Evolutionary conservation across 257 asterid genomes (phyloP), one percentile per base, ranked within the genome.

Genomic region (Solanum chilense): DNA sequence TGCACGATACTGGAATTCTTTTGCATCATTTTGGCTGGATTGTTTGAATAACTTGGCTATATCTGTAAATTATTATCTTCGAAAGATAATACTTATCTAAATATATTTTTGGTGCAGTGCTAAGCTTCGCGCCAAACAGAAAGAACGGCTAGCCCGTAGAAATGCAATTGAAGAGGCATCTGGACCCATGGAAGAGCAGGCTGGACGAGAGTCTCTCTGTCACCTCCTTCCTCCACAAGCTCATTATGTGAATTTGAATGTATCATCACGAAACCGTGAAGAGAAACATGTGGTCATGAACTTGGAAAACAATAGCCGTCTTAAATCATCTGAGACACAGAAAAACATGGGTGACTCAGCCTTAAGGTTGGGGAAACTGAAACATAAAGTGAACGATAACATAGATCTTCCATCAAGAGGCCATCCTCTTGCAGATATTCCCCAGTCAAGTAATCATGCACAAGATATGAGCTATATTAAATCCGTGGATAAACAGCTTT

Each of bases 41-140:
- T 49, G 58, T 49, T 47, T 31, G 13, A 49, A 81, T 29, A 81
- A 81, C 45, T 81, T 49, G 85, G 70, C 15, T 27, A 6, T 20
- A 49, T 81, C 21, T 49, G 31, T 49, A 49, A 81, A 49, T 49
- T 49, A 52, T 49, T 66, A 80, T 16, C 84, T 78, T 78, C 7
- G 12, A 78, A 78, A 78, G 84, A 78, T 45, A 27, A 27, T 78
- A 16, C 58, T 45, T 69, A 66, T 62, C 45, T 45, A 42, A 82
- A 45, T 64, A 37, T 83, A 11, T 23, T 49, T 73, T 73, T 78
- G 85, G 76, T 21, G 89, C 96, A 97, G 99, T 90, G 78, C 90
- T 52, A 96, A 92, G 93, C 99, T 97, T 89, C 98, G 99, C 58
- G 94, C 96, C 23, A 91, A 98, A 91, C 99, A 96, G 89, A 97